A percentile compares a stretch with the other conserved stretches of the same genome.
Evolutionary conservation across 805 yeast species (phyloP).

Genomic region (Wickerhamomyces hampshirensis): DNA sequence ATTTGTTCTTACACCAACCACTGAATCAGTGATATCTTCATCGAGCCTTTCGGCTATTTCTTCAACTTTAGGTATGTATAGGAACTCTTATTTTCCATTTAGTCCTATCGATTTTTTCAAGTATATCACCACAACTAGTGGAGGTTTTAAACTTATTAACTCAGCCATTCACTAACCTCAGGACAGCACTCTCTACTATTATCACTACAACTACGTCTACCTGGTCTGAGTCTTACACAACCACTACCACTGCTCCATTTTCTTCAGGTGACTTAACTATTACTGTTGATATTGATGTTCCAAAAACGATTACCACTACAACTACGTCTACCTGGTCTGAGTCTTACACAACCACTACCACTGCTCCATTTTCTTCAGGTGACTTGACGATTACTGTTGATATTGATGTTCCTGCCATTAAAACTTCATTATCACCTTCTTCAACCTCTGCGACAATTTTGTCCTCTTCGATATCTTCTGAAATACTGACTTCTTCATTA

Average conservation of each 20-base stretch:
- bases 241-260: conserved; percentile 9
- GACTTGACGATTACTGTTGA: conserved; percentile 13
- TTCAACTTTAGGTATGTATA: conserved; percentile 3
- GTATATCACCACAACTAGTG: conserved; percentile 1
- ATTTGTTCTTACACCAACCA: conserved; percentile 14
- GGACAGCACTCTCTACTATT: conserved; percentile 4
- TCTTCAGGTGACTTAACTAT: conserved; percentile 9
- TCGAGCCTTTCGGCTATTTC: neutral
- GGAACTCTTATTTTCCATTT: conserved; percentile 3
- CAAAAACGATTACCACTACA: conserved; percentile 3
- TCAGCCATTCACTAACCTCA: conserved; percentile 1
- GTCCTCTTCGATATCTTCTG: neutral
- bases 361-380: conserved; percentile 19
- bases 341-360: conserved; percentile 13
- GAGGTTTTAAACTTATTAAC: conserved; percentile 2
- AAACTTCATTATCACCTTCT: conserved; percentile 3
- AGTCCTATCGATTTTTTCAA: conserved; percentile 3
- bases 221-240: conserved; percentile 2
- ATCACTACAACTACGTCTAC: conserved; percentile 4
- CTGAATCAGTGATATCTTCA: conserved; percentile 7
- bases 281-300: conserved; percentile 11
- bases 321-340: neutral
- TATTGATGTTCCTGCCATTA: conserved; percentile 5
- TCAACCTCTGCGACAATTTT: conserved; percentile 3
- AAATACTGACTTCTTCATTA: neutral